Base-by-base conservation (phyloP, 495 filamentous ascomycete species). In the Podospora australis region DNA sequence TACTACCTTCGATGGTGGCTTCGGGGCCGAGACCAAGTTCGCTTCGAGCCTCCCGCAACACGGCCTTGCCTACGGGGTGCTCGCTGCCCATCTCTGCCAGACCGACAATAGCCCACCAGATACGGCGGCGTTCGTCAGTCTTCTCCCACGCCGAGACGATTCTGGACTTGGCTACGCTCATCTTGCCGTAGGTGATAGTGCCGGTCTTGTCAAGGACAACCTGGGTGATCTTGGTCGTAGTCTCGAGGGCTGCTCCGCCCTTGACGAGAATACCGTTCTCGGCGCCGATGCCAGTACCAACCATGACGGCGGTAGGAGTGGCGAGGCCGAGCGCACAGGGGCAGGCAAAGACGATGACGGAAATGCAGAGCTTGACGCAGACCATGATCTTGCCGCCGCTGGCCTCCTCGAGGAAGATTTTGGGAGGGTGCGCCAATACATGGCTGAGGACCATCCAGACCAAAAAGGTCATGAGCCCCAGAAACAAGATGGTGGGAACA, bases 161-260 rank as follows among this genome's bases (percentile, higher is more conserved):
- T 29, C 78, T 79, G 16, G 73, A 68, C 48, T 84, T 79, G 19
- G 87, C 81, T 21, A 97, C 90, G 50, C 76, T 89, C 92, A 99
- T 97, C 63, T 87, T 89, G 0, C 92, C 92, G 46, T 89, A 81
- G 0, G 92, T 99, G 54, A 99, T 72, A 2, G 92, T 99, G 22
- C 92, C 92, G 3, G 92, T 99, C 74, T 99, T 99, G 70, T 99
- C 92, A n/a, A 97, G 81, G n/a, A 99, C 90, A 34, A 97, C 79
- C 48, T 95, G 85, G 13, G 81, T 91, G 58, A 99, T 77, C 59
- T 88, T 91, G 3, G 91, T 99, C 0, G 90, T 87, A 2, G 81
- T 90, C 67, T 99, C 92, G 11, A 99, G 72, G 22, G 90, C 88
- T 30, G 88, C 90, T 22, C 92, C 92, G 43, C 94, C 90, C 63